Evolutionary conservation across 805 yeast genomes (phyloP), one percentile per base, ranked within the genome.

Genomic region (Debaryomyces castellii): DNA sequence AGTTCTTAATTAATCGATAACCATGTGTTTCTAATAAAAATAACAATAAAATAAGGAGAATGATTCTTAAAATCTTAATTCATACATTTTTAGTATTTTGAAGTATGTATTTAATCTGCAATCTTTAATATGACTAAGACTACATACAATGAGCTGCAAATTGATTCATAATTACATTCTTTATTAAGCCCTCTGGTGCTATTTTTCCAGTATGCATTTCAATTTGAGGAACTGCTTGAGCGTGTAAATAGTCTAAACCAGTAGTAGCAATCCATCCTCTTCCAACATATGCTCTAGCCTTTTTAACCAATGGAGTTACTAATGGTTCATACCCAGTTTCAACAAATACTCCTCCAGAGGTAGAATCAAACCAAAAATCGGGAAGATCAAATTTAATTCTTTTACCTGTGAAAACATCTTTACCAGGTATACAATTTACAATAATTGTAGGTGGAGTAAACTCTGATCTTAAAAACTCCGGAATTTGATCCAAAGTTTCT

Each of bases 161-260:
- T 20, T 41, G 39, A 21, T 41, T 41, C 30, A 41, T 23, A 33
- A 41, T 20, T 16, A 35, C 39, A 22, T 27, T 33, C 39, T 45
- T 52, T 46, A 54, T 44, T 10, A 48, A 32, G 16, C 28, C 48
- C 12, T 47, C 32, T n/a, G 58, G 58, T 2, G 54, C 56, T 7
- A 49, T 49, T 39, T 52, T 54, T 1, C 51, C 50, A n/a, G 51
- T 47, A 24, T 49, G 49, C 50, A 50, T 46, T 39, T 54, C 58
- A 39, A 54, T 52, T 34, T 54, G 54, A 11, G 52, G 41, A n/a
- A 49, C 30, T 7, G 51, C 45, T 35, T 51, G 54, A 8, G 47
- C 45, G 41, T 48, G 43, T 33, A 54, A 48, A 40, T 48, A 50
- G 35, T 51, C 49, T 39, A 54, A 45, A 4, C 58, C 58, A 39